These are phyloP conservation scores for Talaromyces trachyspermus DNA, from an alignment of 495 filamentous ascomycete species.

Conservation along the genomic window DNA sequence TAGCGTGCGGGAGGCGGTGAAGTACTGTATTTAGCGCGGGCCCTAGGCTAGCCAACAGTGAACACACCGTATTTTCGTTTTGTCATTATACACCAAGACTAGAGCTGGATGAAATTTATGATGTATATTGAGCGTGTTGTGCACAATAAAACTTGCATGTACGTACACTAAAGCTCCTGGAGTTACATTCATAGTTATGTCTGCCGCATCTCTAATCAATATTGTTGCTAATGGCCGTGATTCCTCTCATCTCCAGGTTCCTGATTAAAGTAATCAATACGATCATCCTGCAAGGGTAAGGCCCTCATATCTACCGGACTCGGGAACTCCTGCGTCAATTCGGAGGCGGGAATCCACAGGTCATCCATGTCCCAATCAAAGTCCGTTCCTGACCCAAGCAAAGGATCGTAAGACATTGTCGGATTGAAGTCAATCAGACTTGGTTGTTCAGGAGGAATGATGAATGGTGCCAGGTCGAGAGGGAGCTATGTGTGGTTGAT, in stretches of 20 bases:
- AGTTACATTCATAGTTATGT: conserved; percentile 9
- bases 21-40: too few relatives aligned
- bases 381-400: neutral
- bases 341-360: neutral
- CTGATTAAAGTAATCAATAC: neutral
- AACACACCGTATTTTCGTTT: too few relatives aligned
- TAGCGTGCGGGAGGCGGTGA: too few relatives aligned
- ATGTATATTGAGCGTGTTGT: too few relatives aligned
- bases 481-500: conserved; percentile 1
- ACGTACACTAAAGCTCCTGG: too few relatives aligned
- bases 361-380: conserved; percentile 2
- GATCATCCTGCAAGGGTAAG: neutral
- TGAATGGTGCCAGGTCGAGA: conserved; percentile 5
- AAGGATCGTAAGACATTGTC: neutral
- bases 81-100: too few relatives aligned
- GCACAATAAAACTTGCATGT: too few relatives aligned
- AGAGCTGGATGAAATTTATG: too few relatives aligned
- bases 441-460: conserved; percentile 3
- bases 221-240: neutral
- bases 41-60: too few relatives aligned
- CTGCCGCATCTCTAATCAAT: neutral
- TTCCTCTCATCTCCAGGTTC: neutral
- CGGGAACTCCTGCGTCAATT: neutral
- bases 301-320: neutral
- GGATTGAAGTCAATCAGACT: conserved; percentile 4